Evolutionary conservation across 2,329 filamentous ascomycete genomes (phyloP).

Genomic region (Ploettnerulaceae sp.): DNA sequence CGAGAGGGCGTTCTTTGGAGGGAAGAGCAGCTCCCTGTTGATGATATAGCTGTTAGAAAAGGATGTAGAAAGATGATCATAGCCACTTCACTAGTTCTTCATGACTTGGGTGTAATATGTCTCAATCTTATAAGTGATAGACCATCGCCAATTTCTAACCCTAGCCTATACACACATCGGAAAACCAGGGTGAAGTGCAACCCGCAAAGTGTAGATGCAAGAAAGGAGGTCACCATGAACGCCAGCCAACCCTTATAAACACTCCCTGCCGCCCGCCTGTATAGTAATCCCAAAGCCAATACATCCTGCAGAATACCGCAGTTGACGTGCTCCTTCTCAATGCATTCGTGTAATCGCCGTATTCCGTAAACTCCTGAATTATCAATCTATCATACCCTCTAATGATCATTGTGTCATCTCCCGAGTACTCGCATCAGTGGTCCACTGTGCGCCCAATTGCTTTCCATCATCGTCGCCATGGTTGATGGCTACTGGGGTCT

Average conservation of each 20-base stretch:
- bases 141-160: slow-evolving; percentile 4
- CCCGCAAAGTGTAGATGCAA: slow-evolving; percentile 2
- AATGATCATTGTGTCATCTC: slow-evolving; percentile 24
- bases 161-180: slow-evolving; percentile 8
- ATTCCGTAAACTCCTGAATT: slow-evolving; percentile 9
- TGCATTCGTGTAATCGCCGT: slow-evolving; percentile 19
- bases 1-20: too few relatives aligned
- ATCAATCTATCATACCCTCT: not conserved
- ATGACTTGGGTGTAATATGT: not conserved
- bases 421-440: slow-evolving; percentile 8
- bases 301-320: slow-evolving; percentile 13
- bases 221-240: slow-evolving; percentile 1
- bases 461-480: slow-evolving; percentile 25
- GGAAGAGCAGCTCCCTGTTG: too few relatives aligned
- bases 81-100: too few relatives aligned
- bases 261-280: not conserved
- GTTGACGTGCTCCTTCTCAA: slow-evolving; percentile 9
- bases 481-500: slow-evolving; percentile 22
- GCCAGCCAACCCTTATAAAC: slow-evolving; percentile 13
- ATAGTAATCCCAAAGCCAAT: slow-evolving; percentile 19
- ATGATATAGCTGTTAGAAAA: too few relatives aligned
- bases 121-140: slow-evolving; percentile 2
- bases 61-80: too few relatives aligned
- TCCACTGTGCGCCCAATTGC: slow-evolving; percentile 27
- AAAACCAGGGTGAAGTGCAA: not conserved